Evolutionary conservation across 768 basidiomycete species (phyloP).

Genomic region (Cystofilobasidium macerans): DNA sequence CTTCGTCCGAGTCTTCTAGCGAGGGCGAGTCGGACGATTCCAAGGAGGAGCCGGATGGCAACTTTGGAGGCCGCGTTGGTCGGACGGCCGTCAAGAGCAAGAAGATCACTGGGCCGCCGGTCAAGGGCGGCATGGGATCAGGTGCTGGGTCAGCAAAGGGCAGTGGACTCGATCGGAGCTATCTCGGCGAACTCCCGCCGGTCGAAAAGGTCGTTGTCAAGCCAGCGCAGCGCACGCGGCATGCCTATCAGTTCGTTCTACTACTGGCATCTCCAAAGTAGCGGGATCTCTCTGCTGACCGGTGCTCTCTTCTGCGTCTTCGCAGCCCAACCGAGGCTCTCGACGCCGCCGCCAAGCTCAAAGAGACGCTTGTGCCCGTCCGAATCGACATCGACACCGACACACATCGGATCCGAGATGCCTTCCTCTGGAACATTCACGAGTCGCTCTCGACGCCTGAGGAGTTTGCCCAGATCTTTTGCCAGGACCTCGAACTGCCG

Average conservation of each 20-base stretch:
- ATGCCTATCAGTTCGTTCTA: slow-evolving; percentile 55
- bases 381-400: slow-evolving; percentile 92
- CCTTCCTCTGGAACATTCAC: slow-evolving; percentile 90
- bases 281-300: too few species aligned
- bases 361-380: slow-evolving; percentile 66
- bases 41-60: slow-evolving; percentile 51
- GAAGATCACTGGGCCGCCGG: background rate
- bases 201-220: slow-evolving; percentile 60
- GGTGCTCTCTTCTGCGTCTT: slow-evolving; percentile 8
- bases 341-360: slow-evolving; percentile 50
- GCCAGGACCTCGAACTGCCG: slow-evolving; percentile 74
- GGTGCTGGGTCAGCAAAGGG: slow-evolving; percentile 34
- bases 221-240: slow-evolving; percentile 50
- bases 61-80: slow-evolving; percentile 51
- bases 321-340: slow-evolving; percentile 52
- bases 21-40: slow-evolving; percentile 30
- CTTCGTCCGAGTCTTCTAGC: slow-evolving; percentile 43
- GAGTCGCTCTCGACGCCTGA: slow-evolving; percentile 65
- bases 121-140: slow-evolving; percentile 43
- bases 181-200: slow-evolving; percentile 76
- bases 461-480: slow-evolving; percentile 74
- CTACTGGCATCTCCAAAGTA: too few species aligned
- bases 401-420: slow-evolving; percentile 80
- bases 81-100: background rate
- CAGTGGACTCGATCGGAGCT: slow-evolving; percentile 45